These are phyloP conservation scores for Begonia loranthoides DNA, from an alignment of 306 rosid genomes.

Conservation along the genomic window DNA sequence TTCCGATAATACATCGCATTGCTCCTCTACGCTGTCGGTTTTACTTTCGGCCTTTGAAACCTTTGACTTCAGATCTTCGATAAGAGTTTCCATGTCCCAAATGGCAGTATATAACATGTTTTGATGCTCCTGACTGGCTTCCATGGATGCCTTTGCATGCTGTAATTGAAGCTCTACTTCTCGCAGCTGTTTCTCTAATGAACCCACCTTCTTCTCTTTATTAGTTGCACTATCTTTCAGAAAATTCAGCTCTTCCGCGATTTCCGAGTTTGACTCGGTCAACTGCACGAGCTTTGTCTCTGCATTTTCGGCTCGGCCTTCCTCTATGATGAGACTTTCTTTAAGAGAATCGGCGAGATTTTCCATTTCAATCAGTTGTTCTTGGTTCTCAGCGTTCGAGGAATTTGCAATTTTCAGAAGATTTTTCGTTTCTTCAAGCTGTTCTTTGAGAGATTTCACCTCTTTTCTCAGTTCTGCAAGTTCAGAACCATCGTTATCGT, in stretches of 20 bases:
- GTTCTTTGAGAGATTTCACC: conserved; percentile 39
- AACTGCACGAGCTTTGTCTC: conserved; percentile 64
- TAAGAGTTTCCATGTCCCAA: conserved; percentile 95
- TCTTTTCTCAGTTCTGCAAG: conserved; percentile 41
- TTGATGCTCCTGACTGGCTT: conserved; percentile 96
- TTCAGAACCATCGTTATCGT: conserved; percentile 31
- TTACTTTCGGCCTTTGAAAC: conserved; percentile 64
- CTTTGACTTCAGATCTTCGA: conserved; percentile 91
- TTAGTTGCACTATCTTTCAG: conserved; percentile 54
- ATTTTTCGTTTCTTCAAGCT: conserved; percentile 26
- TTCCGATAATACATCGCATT: conserved; percentile 45
- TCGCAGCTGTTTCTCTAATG: conserved; percentile 76
- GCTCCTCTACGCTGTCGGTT: conserved; percentile 51
- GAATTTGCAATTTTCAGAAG: conserved; percentile 27
- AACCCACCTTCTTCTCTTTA: conserved; percentile 70
- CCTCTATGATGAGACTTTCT: conserved; percentile 43
- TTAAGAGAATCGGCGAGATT: conserved; percentile 39
- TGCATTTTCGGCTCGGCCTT: conserved; percentile 61
- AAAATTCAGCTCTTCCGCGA: conserved; percentile 78
- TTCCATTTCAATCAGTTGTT: conserved; percentile 48
- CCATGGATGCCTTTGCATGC: conserved; percentile 67
- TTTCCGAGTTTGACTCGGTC: conserved; percentile 69
- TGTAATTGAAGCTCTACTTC: conserved; percentile 70
- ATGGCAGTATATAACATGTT: conserved; percentile 91
- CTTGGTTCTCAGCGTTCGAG: conserved; percentile 32